Evolutionary conservation across 2,329 filamentous ascomycete genomes (phyloP), one percentile per base, ranked within the genome.

Genomic region (Cryphonectria nitschkei): DNA sequence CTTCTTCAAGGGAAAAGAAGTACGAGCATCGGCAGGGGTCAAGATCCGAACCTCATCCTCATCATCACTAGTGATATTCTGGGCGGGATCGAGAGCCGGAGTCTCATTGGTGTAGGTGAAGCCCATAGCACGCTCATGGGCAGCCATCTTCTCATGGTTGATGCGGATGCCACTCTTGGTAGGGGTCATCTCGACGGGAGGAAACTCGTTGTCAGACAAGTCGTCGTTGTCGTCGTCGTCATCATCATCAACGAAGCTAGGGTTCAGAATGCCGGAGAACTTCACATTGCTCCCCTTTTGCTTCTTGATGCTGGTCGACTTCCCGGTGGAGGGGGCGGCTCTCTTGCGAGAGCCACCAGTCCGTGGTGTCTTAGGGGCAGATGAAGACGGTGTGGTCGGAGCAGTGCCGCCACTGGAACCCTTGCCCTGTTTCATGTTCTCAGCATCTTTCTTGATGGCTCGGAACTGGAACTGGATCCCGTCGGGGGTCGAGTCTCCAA

Each of bases 381-480:
- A 46, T 2, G 63, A 65, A 26, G 37, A 46, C 7, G 32, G 65
- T 26, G 68, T 70, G 41, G 46, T 19, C 29, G 66, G 43, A 13
- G 32, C 22, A 32, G 64, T 2, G 9, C 11, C 46, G 19, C 16
- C 54, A 29, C 29, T 29, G n/a, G 50, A 32, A 39, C 66, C 69
- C 63, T 68, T 72, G 52, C 39, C 66, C 71, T 73, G 68, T 66
- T 65, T 80, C 61, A 89, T 83, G 2, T 78, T 79, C 54, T 86
- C 83, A 41, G 85, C 87, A 41, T 88, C 82, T 50, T 81, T 81
- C 78, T 88, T 89, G 79, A 90, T 84, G 34, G 77, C 72, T 0
- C 88, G 84, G 75, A 90, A 89, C 75, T 90, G 88, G 76, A 88
- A 90, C 74, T 85, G 84, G n/a, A 90, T 84, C 11, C 88, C 88